Evolutionary conservation across 768 basidiomycete genomes (phyloP).

Genomic region (Trichaptum fuscoviolaceum): DNA sequence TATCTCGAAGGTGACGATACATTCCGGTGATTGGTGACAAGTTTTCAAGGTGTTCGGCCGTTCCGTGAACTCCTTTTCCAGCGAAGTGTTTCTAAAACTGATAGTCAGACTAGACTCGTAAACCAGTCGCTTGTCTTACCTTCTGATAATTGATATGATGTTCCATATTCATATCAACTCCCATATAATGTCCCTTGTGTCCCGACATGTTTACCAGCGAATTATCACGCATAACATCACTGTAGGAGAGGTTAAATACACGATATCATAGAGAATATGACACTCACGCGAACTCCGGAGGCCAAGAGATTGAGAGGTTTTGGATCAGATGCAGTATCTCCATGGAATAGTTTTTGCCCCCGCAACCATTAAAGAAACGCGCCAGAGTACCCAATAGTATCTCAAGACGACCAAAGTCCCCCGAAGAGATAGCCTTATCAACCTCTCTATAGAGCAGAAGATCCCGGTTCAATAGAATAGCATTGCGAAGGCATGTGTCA

Average conservation of each 20-base stretch:
- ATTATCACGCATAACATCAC: neutral
- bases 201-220: neutral
- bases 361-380: neutral
- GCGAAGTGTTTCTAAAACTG: neutral
- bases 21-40: neutral
- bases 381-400: neutral
- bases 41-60: neutral
- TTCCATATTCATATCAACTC: neutral
- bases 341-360: neutral
- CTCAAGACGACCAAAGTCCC: slow-evolving; percentile 2
- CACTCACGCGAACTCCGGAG: neutral
- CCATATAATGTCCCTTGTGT: neutral
- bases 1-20: neutral
- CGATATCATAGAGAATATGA: neutral
- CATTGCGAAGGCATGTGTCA: neutral
- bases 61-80: neutral
- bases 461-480: slow-evolving; percentile 1
- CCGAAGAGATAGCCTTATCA: neutral
- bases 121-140: too few relatives aligned
- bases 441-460: neutral
- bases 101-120: too few relatives aligned
- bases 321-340: neutral
- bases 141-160: neutral
- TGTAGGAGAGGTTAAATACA: neutral
- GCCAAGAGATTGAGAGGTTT: neutral